Base-by-base conservation (phyloP, 306 rosid genomes). In the Cucurbita moschata region DNA sequence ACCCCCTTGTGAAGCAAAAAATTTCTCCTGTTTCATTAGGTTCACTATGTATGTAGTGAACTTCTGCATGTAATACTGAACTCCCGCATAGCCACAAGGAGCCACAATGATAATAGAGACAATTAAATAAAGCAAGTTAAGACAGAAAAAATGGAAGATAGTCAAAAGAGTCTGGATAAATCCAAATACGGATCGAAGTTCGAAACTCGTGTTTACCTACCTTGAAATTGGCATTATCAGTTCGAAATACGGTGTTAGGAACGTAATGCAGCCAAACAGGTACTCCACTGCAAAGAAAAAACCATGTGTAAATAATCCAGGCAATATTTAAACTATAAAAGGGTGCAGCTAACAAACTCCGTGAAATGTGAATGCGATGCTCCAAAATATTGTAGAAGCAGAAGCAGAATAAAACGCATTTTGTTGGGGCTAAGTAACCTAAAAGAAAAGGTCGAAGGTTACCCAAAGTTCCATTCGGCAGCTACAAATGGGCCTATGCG, bases 221-320 rank as follows among this genome's bases (percentile, higher is more conserved):
- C 98, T 90, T 88, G 80, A 90, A 90, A 38, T 96, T 83, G 50
- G 85, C 74, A 69, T 83, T 92, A 77, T 90, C 87, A 7, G 98
- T 92, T 73, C 98, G 88, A 81, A 92, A 90, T 39, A 88, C 90
- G 6, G 96, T 92, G 70, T 92, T 96, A 37, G 89, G 90, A 85
- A 92, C 71, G 56, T 92, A 90, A 80, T 92, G 98, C 85, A 92
- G 73, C 98, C 98, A 92, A 42, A 92, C 96, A 12, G 98, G 98
- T 52, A 92, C 85, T 46, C 98, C 96, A n/a, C 96, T 92, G 96
- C 19, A 82, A 72, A 53, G 85, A 57, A 79, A 54, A 80, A 63
- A 7, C 16, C 8, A 30, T 30, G 66, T 40, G 16, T 54, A 54
- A 19, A 54, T 11, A 58, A 58, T 43, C 10, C 9, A 42, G 72